Percentiles rank a stretch among this genome's conserved stretches.
These are phyloP conservation scores for Tolypocladium ovalisporum DNA, from an alignment of 2,329 filamentous ascomycete species.

Conservation along the genomic window DNA sequence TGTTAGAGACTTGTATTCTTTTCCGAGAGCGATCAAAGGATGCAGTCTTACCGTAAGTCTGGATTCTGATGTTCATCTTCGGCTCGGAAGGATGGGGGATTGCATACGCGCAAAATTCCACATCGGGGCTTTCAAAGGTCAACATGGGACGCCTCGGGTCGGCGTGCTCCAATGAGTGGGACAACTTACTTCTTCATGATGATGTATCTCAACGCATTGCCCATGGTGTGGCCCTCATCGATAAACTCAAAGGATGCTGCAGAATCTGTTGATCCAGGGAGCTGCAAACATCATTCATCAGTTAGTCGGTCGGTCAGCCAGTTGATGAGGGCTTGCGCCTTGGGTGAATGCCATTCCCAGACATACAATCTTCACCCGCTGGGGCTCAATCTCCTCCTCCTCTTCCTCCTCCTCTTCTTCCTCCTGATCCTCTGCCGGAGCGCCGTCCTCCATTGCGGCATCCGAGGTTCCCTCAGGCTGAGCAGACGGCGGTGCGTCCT, in stretches of 20 bases:
- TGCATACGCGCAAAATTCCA: constrained; percentile 96
- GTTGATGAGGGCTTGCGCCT: constrained; percentile 2
- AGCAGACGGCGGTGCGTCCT: constrained; percentile 30
- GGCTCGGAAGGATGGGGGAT: constrained; percentile 93
- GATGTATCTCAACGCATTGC: constrained; percentile 86
- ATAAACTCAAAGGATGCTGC: constrained; percentile 93
- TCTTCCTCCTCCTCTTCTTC: constrained; percentile 32
- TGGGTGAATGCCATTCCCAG: neutral
- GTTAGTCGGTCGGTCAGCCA: neutral
- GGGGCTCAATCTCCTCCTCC: constrained; percentile 36
- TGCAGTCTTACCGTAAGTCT: constrained; percentile 71
- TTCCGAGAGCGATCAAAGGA: neutral
- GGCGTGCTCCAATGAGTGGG: neutral
- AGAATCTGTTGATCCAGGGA: constrained; percentile 74
- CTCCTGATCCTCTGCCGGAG: constrained; percentile 16
- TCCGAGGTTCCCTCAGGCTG: constrained; percentile 23
- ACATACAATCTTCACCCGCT: constrained; percentile 52
- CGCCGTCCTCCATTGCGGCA: constrained; percentile 18
- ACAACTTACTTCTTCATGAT: constrained; percentile 91
- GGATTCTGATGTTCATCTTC: constrained; percentile 95
- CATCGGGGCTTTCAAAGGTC: constrained; percentile 59
- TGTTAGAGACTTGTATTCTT: constrained; percentile 5
- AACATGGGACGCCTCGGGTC: neutral
- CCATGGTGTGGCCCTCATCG: constrained; percentile 88
- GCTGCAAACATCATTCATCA: constrained; percentile 35